phyloP scores from a whole-genome alignment of 2,329 filamentous ascomycete species.

The Aspergillus texensis region DNA sequence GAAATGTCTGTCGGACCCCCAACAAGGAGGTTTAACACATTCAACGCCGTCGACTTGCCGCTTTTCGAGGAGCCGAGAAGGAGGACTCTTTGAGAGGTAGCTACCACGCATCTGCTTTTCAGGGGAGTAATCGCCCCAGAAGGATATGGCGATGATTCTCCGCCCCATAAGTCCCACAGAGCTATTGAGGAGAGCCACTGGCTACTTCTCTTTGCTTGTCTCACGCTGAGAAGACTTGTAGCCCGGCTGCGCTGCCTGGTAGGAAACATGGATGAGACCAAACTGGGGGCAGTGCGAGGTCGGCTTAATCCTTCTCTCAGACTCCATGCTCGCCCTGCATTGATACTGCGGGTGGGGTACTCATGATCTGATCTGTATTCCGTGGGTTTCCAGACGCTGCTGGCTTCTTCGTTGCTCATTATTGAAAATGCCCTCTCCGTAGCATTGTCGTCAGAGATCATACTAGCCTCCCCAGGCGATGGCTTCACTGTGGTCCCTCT shows the following conservation, averaged over 20 bases:
- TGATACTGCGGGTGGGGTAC: background rate
- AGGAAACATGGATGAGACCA: background rate
- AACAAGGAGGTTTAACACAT: background rate
- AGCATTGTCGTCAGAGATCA: background rate
- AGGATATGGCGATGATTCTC: background rate
- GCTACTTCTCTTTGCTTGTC: background rate
- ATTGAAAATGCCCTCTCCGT: background rate
- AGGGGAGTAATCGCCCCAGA: background rate
- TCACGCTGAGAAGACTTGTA: background rate
- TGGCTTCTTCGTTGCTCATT: background rate
- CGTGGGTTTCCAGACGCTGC: background rate
- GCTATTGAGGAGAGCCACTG: background rate
- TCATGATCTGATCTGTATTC: background rate
- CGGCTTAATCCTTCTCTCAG: background rate
- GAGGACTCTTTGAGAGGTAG: background rate
- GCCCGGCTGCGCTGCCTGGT: background rate
- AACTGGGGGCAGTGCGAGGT: background rate
- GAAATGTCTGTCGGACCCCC: background rate
- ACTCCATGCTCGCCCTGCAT: background rate
- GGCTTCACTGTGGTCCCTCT: background rate
- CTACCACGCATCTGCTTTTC: fast-evolving
- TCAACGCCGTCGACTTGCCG: background rate
- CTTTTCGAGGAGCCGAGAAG: background rate
- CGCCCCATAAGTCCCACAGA: background rate
- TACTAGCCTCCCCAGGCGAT: background rate